Conservation (phyloP, 164 flowering plant genomes). For the Aristolochia californica region DNA sequence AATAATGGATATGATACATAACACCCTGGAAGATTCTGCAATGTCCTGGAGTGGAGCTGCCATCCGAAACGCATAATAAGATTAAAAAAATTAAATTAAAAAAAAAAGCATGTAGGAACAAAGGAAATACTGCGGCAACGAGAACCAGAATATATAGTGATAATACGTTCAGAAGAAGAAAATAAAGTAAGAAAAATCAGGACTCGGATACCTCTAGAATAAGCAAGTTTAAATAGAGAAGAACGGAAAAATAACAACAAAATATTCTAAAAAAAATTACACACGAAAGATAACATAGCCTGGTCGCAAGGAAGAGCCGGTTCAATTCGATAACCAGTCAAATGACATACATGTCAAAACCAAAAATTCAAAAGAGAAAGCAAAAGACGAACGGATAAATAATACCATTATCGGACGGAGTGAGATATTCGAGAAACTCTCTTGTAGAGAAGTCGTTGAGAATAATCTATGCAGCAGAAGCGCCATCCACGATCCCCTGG, state of each 20-base stretch:
- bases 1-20: conserved; percentile 12
- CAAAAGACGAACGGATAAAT: not conserved
- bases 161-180: not conserved
- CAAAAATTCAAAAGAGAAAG: not conserved
- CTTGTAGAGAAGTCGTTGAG: not conserved
- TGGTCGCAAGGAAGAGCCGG: no score
- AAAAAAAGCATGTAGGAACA: not conserved
- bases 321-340: no score
- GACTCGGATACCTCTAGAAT: no score
- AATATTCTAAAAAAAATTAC: no score
- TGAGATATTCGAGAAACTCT: conserved; percentile 4
- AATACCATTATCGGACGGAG: conserved; percentile 12
- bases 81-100: no score
- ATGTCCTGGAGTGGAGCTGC: conserved; percentile 34
- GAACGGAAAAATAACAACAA: no score
- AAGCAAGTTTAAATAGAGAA: no score
- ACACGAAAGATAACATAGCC: no score
- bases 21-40: conserved; percentile 17
- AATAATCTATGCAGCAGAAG: conserved; percentile 15
- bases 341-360: no score
- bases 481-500: conserved; percentile 13
- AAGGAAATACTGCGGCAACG: no score
- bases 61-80: conserved; percentile 6
- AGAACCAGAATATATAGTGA: no score
- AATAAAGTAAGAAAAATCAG: not conserved